A percentile compares a stretch with the other conserved stretches of the same genome.
Conservation (phyloP, 164 flowering plant species). For the Vitis rotundifolia region DNA sequence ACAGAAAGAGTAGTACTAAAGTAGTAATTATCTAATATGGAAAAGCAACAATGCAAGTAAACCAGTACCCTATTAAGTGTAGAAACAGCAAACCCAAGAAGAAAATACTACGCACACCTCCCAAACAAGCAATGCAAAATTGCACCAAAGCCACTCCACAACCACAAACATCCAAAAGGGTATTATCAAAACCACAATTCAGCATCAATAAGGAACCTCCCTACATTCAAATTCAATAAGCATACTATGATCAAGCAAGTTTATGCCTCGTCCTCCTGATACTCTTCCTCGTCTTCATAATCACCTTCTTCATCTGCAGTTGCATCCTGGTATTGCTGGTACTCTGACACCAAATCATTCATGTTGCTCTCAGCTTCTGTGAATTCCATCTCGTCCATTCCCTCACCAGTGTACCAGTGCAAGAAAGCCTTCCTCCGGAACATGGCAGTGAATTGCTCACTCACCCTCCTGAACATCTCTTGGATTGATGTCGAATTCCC, state of each 20-base stretch:
- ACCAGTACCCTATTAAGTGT: not conserved
- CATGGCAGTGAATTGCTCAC: constrained; percentile 59
- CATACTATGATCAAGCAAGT: not conserved
- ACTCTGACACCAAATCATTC: constrained; percentile 43
- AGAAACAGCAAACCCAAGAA: too few relatives aligned
- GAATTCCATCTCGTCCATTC: too few relatives aligned
- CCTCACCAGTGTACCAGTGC: constrained; percentile 22
- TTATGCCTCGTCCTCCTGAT: constrained; percentile 18
- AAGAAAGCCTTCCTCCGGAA: constrained; percentile 52
- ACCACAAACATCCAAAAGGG: not conserved
- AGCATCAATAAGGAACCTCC: not conserved
- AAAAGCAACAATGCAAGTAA: not conserved
- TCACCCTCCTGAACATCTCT: constrained; percentile 47
- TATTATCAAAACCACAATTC: too few relatives aligned
- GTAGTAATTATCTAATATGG: not conserved
- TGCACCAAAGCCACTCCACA: constrained; percentile 2
- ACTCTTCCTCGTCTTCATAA: constrained; percentile 30
- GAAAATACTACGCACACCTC: not conserved
- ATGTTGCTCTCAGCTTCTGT: constrained; percentile 20
- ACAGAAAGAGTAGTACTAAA: too few relatives aligned
- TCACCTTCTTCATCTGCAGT: constrained; percentile 35
- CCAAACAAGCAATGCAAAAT: not conserved
- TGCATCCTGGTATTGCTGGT: constrained; percentile 47
- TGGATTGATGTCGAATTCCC: constrained; percentile 23
- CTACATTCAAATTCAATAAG: too few relatives aligned